These are phyloP conservation scores for Xylaria sp. DNA, from an alignment of 2,329 filamentous ascomycete species.

Conservation along the genomic window DNA sequence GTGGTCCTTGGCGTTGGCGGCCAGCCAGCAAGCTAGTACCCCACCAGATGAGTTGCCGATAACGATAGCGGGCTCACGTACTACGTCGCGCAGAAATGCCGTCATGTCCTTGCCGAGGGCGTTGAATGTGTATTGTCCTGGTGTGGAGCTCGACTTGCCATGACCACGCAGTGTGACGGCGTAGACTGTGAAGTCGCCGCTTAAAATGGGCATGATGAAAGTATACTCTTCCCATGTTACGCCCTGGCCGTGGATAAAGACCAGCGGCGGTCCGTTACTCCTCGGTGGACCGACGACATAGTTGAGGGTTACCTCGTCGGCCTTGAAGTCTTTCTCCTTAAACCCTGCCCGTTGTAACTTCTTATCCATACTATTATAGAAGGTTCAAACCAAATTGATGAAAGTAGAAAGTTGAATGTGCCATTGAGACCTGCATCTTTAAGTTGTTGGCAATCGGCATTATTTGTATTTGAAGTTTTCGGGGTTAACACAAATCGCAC, in stretches of 20 bases:
- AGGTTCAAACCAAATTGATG: neutral
- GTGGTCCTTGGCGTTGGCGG: conserved; percentile 27
- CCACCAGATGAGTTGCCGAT: conserved; percentile 27
- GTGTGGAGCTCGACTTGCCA: conserved; percentile 26
- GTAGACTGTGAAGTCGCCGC: conserved; percentile 26
- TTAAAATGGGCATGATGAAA: conserved; percentile 27
- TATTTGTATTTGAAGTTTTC: neutral
- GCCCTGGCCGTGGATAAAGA: conserved; percentile 27
- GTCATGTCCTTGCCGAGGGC: conserved; percentile 28
- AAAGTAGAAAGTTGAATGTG: neutral
- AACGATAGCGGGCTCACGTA: conserved; percentile 18
- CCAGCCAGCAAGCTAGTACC: conserved; percentile 21
- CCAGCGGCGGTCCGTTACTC: conserved; percentile 15
- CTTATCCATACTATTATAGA: conserved; percentile 21
- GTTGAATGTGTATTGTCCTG: conserved; percentile 28
- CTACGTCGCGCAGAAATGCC: conserved; percentile 14
- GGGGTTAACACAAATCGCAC: neutral
- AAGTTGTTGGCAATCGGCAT: neutral
- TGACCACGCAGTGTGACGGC: conserved; percentile 23
- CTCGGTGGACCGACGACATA: conserved; percentile 18
- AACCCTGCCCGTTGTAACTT: conserved; percentile 22
- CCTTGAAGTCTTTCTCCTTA: conserved; percentile 18
- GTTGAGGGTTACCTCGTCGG: conserved; percentile 23
- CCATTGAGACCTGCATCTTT: neutral
- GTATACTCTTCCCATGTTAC: conserved; percentile 30